These are phyloP conservation scores for Gracilaria vermiculophylla DNA, from an alignment of 23 red algal species.

Conservation along the genomic window DNA sequence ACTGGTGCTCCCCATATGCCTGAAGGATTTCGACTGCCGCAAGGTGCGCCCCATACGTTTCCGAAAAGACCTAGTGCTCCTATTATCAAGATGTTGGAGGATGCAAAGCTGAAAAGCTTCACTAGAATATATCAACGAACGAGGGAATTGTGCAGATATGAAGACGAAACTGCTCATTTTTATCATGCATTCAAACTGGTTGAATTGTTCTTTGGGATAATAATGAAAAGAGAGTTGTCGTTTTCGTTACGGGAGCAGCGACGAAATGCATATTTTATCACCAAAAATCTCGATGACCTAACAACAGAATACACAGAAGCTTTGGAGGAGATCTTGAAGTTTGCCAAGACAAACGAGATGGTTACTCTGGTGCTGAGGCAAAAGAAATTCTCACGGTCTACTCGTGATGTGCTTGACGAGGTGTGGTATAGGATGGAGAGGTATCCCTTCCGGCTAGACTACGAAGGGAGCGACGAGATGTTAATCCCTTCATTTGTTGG, in stretches of 20 bases:
- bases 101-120: not conserved
- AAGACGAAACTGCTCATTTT: conserved; percentile 1
- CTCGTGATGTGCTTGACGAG: not conserved
- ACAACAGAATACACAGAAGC: not conserved
- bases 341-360: not conserved
- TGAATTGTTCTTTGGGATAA: not conserved
- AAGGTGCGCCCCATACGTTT: not conserved
- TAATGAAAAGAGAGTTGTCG: not conserved
- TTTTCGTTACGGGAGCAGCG: not conserved
- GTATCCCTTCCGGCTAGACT: not conserved
- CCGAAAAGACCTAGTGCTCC: not conserved
- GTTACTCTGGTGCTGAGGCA: not conserved
- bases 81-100: not conserved
- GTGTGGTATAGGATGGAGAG: not conserved
- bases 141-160: not conserved
- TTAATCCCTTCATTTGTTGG: not conserved
- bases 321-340: not conserved
- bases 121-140: conserved; percentile 21
- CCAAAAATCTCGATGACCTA: not conserved
- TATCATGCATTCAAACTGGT: conserved; percentile 16
- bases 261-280: not conserved
- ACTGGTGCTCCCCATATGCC: not conserved
- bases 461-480: not conserved
- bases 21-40: not conserved
- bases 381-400: not conserved